Conservation (phyloP, 129 eudicot species). For the Deinandra increscens region DNA sequence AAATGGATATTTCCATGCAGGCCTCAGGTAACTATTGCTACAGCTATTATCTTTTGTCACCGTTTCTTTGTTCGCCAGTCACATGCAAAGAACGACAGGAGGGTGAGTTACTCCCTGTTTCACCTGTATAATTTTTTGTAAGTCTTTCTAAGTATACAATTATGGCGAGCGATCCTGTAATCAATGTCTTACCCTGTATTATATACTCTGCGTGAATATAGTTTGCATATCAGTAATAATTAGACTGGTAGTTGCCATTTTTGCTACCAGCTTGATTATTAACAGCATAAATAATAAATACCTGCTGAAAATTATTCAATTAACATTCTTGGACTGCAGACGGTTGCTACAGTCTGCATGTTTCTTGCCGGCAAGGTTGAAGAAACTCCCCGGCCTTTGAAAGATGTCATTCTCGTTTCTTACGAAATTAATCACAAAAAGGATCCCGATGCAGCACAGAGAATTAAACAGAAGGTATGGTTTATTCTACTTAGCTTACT, state of each 20-base stretch:
- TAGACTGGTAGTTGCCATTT: neutral
- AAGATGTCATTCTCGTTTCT: slow-evolving; percentile 89
- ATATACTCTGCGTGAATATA: neutral
- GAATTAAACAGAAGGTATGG: slow-evolving; percentile 91
- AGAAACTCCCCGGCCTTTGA: slow-evolving; percentile 96
- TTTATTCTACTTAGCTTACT: slow-evolving; percentile 7
- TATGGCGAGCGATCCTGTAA: neutral
- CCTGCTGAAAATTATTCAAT: slow-evolving; percentile 9
- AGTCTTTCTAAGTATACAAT: neutral
- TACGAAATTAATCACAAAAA: slow-evolving; percentile 87
- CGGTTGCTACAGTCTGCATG: slow-evolving; percentile 96
- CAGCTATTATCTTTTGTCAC: slow-evolving; percentile 52
- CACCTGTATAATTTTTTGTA: neutral
- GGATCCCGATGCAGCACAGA: slow-evolving; percentile 82
- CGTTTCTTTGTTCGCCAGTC: slow-evolving; percentile 55
- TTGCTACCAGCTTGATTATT: neutral
- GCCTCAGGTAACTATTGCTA: slow-evolving; percentile 57
- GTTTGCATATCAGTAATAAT: neutral
- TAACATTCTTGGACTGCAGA: slow-evolving; percentile 47
- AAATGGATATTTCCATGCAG: slow-evolving; percentile 36
- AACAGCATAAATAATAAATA: slow-evolving; percentile 1
- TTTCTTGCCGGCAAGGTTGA: slow-evolving; percentile 99
- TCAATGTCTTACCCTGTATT: neutral
- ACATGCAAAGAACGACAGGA: slow-evolving; percentile 50
- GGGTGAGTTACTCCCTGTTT: slow-evolving; percentile 40